Conservation (phyloP, 2,329 filamentous ascomycete species). For the Alternaria angustiovoidea region DNA sequence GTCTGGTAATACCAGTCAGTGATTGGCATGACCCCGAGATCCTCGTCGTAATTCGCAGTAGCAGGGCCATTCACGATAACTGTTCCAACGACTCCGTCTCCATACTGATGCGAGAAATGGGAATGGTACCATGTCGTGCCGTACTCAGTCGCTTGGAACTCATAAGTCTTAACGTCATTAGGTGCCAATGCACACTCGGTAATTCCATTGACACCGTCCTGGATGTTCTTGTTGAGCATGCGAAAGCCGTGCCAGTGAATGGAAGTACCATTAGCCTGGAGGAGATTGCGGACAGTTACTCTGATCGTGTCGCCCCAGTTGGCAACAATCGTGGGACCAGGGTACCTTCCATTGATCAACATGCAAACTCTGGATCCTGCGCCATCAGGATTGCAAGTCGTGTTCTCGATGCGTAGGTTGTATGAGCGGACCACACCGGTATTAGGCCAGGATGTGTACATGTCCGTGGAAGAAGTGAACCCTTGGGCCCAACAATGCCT, state of each 20-base stretch:
- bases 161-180: slow-evolving; percentile 48
- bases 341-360: slow-evolving; percentile 61
- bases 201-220: slow-evolving; percentile 62
- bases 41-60: slow-evolving; percentile 42
- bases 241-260: slow-evolving; percentile 71
- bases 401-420: slow-evolving; percentile 51
- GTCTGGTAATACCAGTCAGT: slow-evolving; percentile 56
- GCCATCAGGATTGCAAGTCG: slow-evolving; percentile 54
- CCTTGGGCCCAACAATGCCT: slow-evolving; percentile 53
- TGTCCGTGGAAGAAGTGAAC: slow-evolving; percentile 51
- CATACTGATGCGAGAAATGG: slow-evolving; percentile 55
- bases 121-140: slow-evolving; percentile 52
- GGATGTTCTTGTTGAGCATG: slow-evolving; percentile 61
- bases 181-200: slow-evolving; percentile 60
- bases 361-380: slow-evolving; percentile 45
- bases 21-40: slow-evolving; percentile 35
- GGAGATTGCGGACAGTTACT: slow-evolving; percentile 61
- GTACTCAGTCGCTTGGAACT: slow-evolving; percentile 42
- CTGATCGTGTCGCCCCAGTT: slow-evolving; percentile 49
- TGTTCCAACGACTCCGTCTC: slow-evolving; percentile 51
- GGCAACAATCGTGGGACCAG: slow-evolving; percentile 68
- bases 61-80: slow-evolving; percentile 43
- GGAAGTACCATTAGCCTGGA: slow-evolving; percentile 66
- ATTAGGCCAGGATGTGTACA: slow-evolving; percentile 51
- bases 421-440: slow-evolving; percentile 47